phyloP scores from a whole-genome alignment of 306 rosid genomes.

The Begonia masoniana region DNA sequence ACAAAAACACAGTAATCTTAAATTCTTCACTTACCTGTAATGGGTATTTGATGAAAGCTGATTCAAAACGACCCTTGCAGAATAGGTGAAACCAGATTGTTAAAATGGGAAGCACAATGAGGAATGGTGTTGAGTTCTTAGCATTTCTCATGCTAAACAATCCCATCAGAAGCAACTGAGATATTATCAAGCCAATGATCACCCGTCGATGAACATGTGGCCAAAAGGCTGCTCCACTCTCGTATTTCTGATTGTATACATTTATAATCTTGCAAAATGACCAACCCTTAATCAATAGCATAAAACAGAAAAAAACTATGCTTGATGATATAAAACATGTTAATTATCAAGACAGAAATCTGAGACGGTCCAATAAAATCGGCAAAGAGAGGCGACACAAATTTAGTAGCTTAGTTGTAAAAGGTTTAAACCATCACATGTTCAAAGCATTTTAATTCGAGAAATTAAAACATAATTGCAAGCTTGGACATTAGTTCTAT shows the following conservation, averaged over 20 bases:
- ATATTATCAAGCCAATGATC: slow-evolving; percentile 44
- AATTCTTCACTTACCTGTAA: slow-evolving; percentile 43
- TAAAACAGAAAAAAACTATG: slow-evolving; percentile 1
- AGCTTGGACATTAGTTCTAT: too few relatives aligned
- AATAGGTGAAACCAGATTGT: slow-evolving; percentile 66
- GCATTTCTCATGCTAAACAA: slow-evolving; percentile 61
- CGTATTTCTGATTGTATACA: slow-evolving; percentile 72
- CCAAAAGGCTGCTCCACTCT: slow-evolving; percentile 91
- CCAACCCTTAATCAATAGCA: slow-evolving; percentile 4
- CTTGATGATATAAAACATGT: too few relatives aligned
- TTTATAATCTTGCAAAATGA: slow-evolving; percentile 51
- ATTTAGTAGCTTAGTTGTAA: too few relatives aligned
- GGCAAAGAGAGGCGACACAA: too few relatives aligned
- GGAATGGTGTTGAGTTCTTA: slow-evolving; percentile 29
- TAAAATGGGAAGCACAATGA: slow-evolving; percentile 54
- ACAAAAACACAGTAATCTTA: background rate
- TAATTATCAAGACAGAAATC: too few relatives aligned
- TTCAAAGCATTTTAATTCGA: too few relatives aligned
- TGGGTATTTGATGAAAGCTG: slow-evolving; percentile 59
- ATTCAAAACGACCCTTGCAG: slow-evolving; percentile 84
- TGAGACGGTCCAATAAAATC: too few relatives aligned
- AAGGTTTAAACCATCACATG: too few relatives aligned
- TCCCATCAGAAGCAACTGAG: slow-evolving; percentile 74
- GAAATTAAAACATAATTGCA: too few relatives aligned
- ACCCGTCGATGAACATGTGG: slow-evolving; percentile 75